Conservation (phyloP, 1,284 basidiomycete species). For the Heterobasidion annosum region DNA sequence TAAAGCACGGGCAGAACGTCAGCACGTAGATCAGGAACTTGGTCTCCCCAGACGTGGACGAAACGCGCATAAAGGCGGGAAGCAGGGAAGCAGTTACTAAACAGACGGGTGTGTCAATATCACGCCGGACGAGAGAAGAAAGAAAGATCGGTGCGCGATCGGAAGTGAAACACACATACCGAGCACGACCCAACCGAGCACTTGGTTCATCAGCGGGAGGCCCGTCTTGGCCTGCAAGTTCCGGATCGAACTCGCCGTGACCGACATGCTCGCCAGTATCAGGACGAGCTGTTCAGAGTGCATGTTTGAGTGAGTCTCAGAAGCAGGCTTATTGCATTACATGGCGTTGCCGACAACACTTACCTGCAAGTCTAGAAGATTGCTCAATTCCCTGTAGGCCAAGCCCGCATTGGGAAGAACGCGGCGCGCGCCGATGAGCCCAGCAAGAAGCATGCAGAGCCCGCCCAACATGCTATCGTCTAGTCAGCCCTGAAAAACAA, state of each 20-base stretch:
- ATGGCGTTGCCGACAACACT: background rate
- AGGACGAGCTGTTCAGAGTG: constrained; percentile 23
- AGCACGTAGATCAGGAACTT: constrained; percentile 50
- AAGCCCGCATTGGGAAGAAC: constrained; percentile 1
- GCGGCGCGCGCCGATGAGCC: constrained; percentile 8
- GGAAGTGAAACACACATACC: constrained; percentile 27
- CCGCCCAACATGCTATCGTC: constrained; percentile 20
- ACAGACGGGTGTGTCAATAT: background rate
- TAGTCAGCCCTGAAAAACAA: background rate
- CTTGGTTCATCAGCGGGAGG: constrained; percentile 55
- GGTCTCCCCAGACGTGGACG: constrained; percentile 24
- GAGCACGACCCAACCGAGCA: constrained; percentile 60
- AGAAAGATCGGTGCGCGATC: too few relatives aligned
- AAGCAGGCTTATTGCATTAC: background rate
- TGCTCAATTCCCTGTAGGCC: background rate
- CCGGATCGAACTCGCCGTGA: constrained; percentile 49
- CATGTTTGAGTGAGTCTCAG: background rate
- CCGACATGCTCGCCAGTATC: constrained; percentile 35
- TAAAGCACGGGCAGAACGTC: constrained; percentile 70
- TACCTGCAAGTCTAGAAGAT: constrained; percentile 31
- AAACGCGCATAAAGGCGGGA: constrained; percentile 32
- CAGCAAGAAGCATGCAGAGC: constrained; percentile 15
- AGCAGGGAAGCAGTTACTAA: constrained; percentile 38
- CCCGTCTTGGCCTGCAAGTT: constrained; percentile 62
- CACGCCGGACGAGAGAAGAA: background rate